These are phyloP conservation scores for Scleroderma bovista DNA, from an alignment of 768 basidiomycete species.

Conservation along the genomic window DNA sequence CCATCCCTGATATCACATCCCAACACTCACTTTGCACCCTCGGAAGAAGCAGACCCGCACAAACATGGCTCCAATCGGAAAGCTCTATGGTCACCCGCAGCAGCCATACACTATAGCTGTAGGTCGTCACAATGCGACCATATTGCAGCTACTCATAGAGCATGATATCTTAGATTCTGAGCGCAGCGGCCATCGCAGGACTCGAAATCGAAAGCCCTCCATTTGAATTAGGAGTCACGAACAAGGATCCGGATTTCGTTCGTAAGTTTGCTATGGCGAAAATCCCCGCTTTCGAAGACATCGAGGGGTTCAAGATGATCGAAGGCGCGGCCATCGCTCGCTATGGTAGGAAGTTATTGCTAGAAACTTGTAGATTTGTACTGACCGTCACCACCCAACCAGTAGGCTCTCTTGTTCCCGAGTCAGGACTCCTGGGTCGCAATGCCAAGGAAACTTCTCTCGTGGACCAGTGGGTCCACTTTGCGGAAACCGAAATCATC, in stretches of 20 bases:
- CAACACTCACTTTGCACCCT: background rate
- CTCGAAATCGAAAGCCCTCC: constrained; percentile 3
- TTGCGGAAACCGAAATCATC: constrained; percentile 3
- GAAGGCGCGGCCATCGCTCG: constrained; percentile 7
- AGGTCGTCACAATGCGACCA: background rate
- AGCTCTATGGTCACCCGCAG: constrained; percentile 45
- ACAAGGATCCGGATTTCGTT: constrained; percentile 5
- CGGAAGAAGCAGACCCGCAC: background rate
- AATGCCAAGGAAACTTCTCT: constrained; percentile 4
- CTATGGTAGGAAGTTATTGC: constrained; percentile 1
- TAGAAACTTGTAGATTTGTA: background rate
- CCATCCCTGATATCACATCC: no score
- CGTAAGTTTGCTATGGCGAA: constrained; percentile 1
- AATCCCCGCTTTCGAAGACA: constrained; percentile 5
- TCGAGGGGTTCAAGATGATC: constrained; percentile 1
- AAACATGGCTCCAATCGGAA: constrained; percentile 49
- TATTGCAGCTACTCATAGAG: background rate
- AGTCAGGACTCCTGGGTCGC: constrained; percentile 9
- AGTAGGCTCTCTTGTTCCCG: constrained; percentile 10
- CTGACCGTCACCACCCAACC: background rate
- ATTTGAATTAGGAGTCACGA: constrained; percentile 8
- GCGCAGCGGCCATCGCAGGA: background rate
- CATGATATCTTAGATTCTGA: background rate
- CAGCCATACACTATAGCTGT: constrained; percentile 45
- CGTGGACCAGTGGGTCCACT: constrained; percentile 19